A percentile compares a stretch with the other conserved stretches of the same genome.
phyloP scores from a whole-genome alignment of 164 flowering plant species.

The Liquidambar formosana region DNA sequence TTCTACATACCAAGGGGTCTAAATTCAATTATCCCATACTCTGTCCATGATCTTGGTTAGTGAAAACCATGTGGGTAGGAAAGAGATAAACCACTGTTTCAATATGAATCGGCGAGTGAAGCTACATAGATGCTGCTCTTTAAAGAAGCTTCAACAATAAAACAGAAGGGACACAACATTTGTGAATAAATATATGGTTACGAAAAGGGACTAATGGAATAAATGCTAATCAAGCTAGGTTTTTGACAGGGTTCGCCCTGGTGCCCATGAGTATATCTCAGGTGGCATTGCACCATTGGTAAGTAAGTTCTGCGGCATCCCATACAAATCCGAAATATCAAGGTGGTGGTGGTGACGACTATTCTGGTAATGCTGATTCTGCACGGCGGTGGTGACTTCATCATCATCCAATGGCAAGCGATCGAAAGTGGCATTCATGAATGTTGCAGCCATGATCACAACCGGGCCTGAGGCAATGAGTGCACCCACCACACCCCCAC shows the following conservation, averaged over 20 bases:
- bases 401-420: conserved; percentile 73
- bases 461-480: conserved; percentile 91
- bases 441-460: conserved; percentile 85
- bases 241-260: conserved; percentile 43
- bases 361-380: conserved; percentile 49
- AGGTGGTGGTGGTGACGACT: conserved; percentile 29
- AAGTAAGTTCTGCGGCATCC: conserved; percentile 57
- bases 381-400: conserved; percentile 28
- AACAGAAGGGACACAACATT: too few relatives aligned
- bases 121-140: background rate
- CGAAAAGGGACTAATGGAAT: background rate
- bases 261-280: conserved; percentile 53
- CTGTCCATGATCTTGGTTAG: too few relatives aligned
- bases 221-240: conserved; percentile 16
- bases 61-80: too few relatives aligned
- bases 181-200: background rate
- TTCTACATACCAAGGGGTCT: too few relatives aligned
- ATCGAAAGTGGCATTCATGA: conserved; percentile 81
- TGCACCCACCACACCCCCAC: conserved; percentile 78
- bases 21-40: too few relatives aligned
- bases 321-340: conserved; percentile 52
- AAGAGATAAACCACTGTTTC: background rate
- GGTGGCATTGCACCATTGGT: conserved; percentile 47
- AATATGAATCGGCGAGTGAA: background rate
- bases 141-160: background rate